phyloP scores from a whole-genome alignment of 2,329 filamentous ascomycete species.

The Waltergamsia citrina region DNA sequence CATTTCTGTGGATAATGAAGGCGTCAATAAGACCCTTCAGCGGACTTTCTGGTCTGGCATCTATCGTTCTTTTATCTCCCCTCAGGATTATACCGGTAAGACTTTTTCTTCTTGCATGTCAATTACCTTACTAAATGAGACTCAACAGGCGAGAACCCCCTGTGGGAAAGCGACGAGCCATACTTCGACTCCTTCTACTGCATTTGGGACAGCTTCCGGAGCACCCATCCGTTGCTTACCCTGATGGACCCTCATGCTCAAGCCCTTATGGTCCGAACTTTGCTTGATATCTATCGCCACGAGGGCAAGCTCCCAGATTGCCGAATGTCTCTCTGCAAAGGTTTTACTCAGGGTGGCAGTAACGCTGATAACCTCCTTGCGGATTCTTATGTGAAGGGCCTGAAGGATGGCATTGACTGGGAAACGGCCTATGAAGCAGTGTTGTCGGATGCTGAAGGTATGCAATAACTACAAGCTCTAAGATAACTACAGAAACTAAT shows the following conservation, averaged over 20 bases:
- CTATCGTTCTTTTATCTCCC: constrained; percentile 60
- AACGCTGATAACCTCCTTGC: constrained; percentile 65
- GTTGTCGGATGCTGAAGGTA: constrained; percentile 59
- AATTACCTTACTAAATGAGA: constrained; percentile 30
- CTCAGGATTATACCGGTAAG: constrained; percentile 58
- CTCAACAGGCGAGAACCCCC: constrained; percentile 62
- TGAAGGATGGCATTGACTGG: constrained; percentile 58
- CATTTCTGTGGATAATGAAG: constrained; percentile 44
- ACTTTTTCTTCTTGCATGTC: background rate
- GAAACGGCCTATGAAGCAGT: constrained; percentile 62
- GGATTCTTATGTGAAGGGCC: constrained; percentile 63
- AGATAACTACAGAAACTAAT: constrained; percentile 22
- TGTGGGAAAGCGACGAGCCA: constrained; percentile 61
- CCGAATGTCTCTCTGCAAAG: constrained; percentile 68
- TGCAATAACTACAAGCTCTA: constrained; percentile 36
- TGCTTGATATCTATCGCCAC: constrained; percentile 64
- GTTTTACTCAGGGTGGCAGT: constrained; percentile 67
- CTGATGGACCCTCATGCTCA: constrained; percentile 60
- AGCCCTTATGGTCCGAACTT: constrained; percentile 57
- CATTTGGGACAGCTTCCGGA: constrained; percentile 69
- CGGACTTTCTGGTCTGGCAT: constrained; percentile 62
- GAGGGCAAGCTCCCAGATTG: constrained; percentile 66
- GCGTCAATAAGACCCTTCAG: constrained; percentile 46
- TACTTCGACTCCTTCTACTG: constrained; percentile 63
- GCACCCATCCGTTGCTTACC: constrained; percentile 62